phyloP scores from a whole-genome alignment of 805 yeast species.

The Teunomyces lycoperdinae region DNA sequence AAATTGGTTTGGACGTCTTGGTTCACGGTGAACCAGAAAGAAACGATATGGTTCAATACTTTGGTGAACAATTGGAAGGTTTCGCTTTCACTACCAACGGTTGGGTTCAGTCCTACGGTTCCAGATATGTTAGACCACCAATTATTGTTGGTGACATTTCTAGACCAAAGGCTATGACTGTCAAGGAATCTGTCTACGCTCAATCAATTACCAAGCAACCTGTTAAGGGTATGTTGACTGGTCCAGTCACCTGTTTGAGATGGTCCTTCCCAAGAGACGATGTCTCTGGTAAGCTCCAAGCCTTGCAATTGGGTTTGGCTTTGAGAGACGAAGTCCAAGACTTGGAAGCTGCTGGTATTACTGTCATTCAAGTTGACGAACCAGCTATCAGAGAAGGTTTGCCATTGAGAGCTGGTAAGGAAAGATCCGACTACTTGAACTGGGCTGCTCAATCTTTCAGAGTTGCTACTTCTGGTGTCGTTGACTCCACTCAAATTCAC shows the following conservation, averaged over 20 bases:
- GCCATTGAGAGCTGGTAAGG: slow-evolving; percentile 97
- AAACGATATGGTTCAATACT: slow-evolving; percentile 99
- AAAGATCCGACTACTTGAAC: slow-evolving; percentile 91
- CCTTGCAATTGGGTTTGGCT: slow-evolving; percentile 95
- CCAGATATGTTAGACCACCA: slow-evolving; percentile 99
- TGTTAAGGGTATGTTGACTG: slow-evolving; percentile 99
- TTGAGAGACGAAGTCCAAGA: slow-evolving; percentile 98
- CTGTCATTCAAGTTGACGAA: slow-evolving; percentile 98
- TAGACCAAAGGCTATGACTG: slow-evolving; percentile 98
- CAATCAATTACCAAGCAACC: slow-evolving; percentile 94
- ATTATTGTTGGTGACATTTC: slow-evolving; percentile 98
- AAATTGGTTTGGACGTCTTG: slow-evolving; percentile 94
- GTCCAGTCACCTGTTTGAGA: slow-evolving; percentile 99
- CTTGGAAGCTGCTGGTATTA: slow-evolving; percentile 97
- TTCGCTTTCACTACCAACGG: slow-evolving; percentile 98
- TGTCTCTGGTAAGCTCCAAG: slow-evolving; percentile 87
- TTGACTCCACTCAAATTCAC: slow-evolving; percentile 94
- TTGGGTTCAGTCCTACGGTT: slow-evolving; percentile 99
- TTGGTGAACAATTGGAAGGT: slow-evolving; percentile 98
- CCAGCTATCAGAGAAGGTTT: slow-evolving; percentile 99
- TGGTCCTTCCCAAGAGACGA: slow-evolving; percentile 99
- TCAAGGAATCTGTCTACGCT: slow-evolving; percentile 98
- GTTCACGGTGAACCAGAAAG: slow-evolving; percentile 99
- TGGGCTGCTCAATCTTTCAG: slow-evolving; percentile 99
- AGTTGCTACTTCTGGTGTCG: slow-evolving; percentile 98